phyloP scores from a whole-genome alignment of 768 basidiomycete species.

The Chalciporus piperatus region DNA sequence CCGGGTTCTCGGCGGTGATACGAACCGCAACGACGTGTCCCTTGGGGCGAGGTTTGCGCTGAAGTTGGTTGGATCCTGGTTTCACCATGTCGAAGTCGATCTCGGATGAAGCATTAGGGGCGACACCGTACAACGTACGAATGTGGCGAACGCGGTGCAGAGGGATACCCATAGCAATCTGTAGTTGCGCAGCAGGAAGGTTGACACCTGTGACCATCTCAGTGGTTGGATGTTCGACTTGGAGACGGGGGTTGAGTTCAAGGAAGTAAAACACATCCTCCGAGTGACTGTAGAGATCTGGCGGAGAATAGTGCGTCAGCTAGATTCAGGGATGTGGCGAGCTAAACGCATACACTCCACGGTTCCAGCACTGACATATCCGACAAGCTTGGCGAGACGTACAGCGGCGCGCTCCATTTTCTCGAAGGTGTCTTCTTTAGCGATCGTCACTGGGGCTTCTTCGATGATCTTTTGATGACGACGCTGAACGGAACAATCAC shows the following conservation, averaged over 20 bases:
- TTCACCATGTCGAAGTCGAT: slow-evolving; percentile 97
- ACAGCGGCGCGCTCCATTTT: slow-evolving; percentile 99
- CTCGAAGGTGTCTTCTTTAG: slow-evolving; percentile 86
- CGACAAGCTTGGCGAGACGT: slow-evolving; percentile 95
- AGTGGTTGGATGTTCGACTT: slow-evolving; percentile 99
- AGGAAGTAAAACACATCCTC: slow-evolving; percentile 97
- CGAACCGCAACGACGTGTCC: slow-evolving; percentile 99
- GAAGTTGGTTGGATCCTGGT: slow-evolving; percentile 82
- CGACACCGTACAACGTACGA: slow-evolving; percentile 91
- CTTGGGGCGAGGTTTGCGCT: slow-evolving; percentile 94
- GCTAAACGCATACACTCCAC: slow-evolving; percentile 72
- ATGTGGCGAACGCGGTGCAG: slow-evolving; percentile 95
- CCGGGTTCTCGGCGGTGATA: slow-evolving; percentile 99
- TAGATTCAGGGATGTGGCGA: not conserved
- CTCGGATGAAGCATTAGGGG: slow-evolving; percentile 81
- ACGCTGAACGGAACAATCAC: slow-evolving; percentile 98
- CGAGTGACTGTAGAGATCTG: slow-evolving; percentile 91
- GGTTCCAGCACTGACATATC: slow-evolving; percentile 98
- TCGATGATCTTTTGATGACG: slow-evolving; percentile 99
- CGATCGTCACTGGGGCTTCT: slow-evolving; percentile 98
- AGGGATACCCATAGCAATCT: slow-evolving; percentile 97
- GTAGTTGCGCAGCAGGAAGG: slow-evolving; percentile 94
- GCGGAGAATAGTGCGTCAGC: slow-evolving; percentile 2
- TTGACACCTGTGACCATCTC: slow-evolving; percentile 99
- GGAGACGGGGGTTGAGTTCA: slow-evolving; percentile 97